phyloP scores from a whole-genome alignment of 805 yeast genomes.

The Suhomyces sp. region DNA sequence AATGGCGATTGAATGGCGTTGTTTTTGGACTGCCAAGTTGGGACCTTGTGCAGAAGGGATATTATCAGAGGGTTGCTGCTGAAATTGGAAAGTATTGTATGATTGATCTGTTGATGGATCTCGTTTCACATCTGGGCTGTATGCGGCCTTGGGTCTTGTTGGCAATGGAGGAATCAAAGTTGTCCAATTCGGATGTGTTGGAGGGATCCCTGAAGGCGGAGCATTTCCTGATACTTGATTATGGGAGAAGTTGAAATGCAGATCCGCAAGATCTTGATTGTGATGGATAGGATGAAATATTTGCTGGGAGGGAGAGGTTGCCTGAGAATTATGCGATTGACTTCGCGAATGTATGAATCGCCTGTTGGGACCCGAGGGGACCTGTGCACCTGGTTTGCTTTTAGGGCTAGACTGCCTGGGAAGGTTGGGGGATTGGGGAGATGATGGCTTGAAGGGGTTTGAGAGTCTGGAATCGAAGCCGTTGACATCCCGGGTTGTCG shows the following conservation, averaged over 20 bases:
- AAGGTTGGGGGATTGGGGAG: constrained; percentile 3
- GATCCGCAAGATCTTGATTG: constrained; percentile 7
- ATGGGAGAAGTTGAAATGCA: constrained; percentile 4
- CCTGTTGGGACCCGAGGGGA: constrained; percentile 3
- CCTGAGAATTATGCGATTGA: constrained; percentile 14
- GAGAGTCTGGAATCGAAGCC: too few species aligned
- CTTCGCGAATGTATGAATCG: constrained; percentile 11
- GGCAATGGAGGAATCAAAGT: constrained; percentile 38
- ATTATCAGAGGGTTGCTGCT: constrained; percentile 1
- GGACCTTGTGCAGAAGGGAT: constrained; percentile 2
- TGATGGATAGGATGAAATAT: constrained; percentile 15
- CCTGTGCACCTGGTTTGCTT: constrained; percentile 1
- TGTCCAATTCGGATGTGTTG: constrained; percentile 10
- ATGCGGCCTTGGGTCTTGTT: constrained; percentile 16
- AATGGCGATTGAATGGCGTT: constrained; percentile 31
- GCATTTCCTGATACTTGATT: neutral
- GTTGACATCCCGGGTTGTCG: too few species aligned
- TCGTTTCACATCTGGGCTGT: constrained; percentile 8
- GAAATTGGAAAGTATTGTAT: constrained; percentile 1
- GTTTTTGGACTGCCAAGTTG: constrained; percentile 6
- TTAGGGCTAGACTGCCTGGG: constrained; percentile 5
- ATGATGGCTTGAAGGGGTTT: neutral
- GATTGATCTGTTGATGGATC: neutral
- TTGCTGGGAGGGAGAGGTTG: constrained; percentile 11
- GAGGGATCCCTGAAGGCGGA: constrained; percentile 1